A percentile compares a stretch with the other conserved stretches of the same genome.
These are phyloP conservation scores for Oehlia diaphana DNA, from an alignment of 192 early-diverging fungal species.

Conservation along the genomic window DNA sequence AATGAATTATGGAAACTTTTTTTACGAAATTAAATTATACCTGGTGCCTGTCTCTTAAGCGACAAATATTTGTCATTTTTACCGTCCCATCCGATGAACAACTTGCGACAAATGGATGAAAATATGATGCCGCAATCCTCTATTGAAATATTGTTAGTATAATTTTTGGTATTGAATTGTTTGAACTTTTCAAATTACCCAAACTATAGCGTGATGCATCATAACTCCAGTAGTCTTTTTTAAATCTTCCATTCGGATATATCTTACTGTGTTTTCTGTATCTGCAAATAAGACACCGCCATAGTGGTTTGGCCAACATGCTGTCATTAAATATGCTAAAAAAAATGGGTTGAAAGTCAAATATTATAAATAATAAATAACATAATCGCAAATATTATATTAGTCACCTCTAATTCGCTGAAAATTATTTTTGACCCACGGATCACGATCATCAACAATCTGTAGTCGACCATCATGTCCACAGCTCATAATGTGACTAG, in stretches of 20 bases:
- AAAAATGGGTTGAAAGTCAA: background rate
- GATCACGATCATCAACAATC: conserved; percentile 26
- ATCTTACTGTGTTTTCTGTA: conserved; percentile 26
- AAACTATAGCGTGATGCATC: conserved; percentile 15
- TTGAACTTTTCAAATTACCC: background rate
- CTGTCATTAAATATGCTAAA: background rate
- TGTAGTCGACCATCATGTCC: conserved; percentile 29
- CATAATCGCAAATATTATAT: background rate
- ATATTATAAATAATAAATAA: background rate
- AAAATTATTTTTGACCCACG: conserved; percentile 26
- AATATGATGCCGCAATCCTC: conserved; percentile 15
- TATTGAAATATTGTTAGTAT: background rate
- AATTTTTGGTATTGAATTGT: background rate
- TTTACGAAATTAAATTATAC: background rate
- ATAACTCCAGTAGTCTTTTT: conserved; percentile 25
- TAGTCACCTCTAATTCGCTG: conserved; percentile 14
- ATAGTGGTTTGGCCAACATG: conserved; percentile 24
- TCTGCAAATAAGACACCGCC: conserved; percentile 14
- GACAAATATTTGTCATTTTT: conserved; percentile 29
- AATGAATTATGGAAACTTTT: background rate
- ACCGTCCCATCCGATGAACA: conserved; percentile 24
- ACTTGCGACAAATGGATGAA: conserved; percentile 29
- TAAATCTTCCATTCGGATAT: conserved; percentile 27
- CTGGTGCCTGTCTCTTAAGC: conserved; percentile 26
- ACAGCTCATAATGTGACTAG: conserved; percentile 28